Conservation (phyloP, 2,329 filamentous ascomycete species). For the Coniochaeta prunicola region DNA sequence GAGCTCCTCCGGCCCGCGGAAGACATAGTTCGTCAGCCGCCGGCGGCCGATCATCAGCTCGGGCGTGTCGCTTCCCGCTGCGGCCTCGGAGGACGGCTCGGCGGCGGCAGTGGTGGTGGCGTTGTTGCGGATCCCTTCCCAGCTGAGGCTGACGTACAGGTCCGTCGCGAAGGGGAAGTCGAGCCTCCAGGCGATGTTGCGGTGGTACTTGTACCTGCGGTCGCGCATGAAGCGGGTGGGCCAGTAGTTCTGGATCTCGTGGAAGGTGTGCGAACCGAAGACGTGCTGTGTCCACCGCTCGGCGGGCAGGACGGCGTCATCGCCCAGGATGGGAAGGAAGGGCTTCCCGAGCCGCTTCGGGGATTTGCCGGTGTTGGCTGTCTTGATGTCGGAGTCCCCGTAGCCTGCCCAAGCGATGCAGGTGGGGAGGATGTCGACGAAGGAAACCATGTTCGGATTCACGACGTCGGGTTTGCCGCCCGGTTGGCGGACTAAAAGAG, state of each 20-base stretch:
- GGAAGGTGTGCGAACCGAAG: conserved; percentile 44
- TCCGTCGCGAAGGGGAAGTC: conserved; percentile 42
- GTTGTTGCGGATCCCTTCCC: conserved; percentile 23
- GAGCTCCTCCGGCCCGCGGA: conserved; percentile 35
- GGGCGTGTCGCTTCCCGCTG: background rate
- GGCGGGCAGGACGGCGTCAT: conserved; percentile 22
- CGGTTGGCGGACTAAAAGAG: conserved; percentile 21
- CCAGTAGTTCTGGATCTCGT: conserved; percentile 43
- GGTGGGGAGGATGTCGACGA: conserved; percentile 37
- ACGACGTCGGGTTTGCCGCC: conserved; percentile 6
- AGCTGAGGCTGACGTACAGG: conserved; percentile 34
- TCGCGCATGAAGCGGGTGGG: conserved; percentile 39
- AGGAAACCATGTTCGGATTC: conserved; percentile 38
- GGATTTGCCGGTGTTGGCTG: conserved; percentile 2
- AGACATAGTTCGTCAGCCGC: conserved; percentile 32
- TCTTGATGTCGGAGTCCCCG: conserved; percentile 5
- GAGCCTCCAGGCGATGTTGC: conserved; percentile 39
- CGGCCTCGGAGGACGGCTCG: conserved; percentile 24
- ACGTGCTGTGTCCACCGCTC: conserved; percentile 18
- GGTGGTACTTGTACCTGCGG: conserved; percentile 38
- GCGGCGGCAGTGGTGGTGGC: too few species aligned
- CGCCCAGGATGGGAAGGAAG: conserved; percentile 27
- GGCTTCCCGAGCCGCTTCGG: conserved; percentile 24
- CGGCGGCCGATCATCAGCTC: conserved; percentile 29
- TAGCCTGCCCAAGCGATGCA: conserved; percentile 30